A percentile compares a stretch with the other conserved stretches of the same genome.
Evolutionary conservation across 225 moss, liverwort and hornwort genomes (phyloP).

Genomic region (Pleurozium schreberi): DNA sequence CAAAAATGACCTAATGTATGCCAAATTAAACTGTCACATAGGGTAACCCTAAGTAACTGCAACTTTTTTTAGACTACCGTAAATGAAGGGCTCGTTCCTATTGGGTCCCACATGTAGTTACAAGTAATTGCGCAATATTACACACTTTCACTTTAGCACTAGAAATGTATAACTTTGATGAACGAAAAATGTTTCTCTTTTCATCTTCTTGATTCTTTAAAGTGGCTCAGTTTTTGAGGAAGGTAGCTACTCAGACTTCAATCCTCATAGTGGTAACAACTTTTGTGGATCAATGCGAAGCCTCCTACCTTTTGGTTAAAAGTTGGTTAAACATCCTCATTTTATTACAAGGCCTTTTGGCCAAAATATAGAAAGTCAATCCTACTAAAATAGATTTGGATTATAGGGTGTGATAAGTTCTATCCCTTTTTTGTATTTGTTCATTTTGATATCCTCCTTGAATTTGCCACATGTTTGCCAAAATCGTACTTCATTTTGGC

Average conservation of each 20-base stretch:
- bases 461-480: neutral
- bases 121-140: neutral
- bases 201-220: neutral
- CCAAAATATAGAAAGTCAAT: neutral
- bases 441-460: neutral
- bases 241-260: neutral
- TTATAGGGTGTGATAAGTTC: neutral
- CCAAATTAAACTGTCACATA: fast-evolving
- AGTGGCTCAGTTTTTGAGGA: fast-evolving
- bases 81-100: neutral
- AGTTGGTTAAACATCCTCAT: fast-evolving
- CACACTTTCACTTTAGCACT: neutral
- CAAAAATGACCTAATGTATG: neutral
- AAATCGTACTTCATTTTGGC: neutral
- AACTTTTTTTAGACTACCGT: fast-evolving
- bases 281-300: neutral
- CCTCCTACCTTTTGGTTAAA: neutral
- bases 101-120: neutral
- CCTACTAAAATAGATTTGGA: neutral
- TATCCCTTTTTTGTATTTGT: neutral
- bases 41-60: fast-evolving
- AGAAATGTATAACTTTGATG: neutral
- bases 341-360: neutral
- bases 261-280: fast-evolving
- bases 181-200: no score